phyloP scores from a whole-genome alignment of 2,329 filamentous ascomycete genomes.

The Colletotrichum tropicicola region DNA sequence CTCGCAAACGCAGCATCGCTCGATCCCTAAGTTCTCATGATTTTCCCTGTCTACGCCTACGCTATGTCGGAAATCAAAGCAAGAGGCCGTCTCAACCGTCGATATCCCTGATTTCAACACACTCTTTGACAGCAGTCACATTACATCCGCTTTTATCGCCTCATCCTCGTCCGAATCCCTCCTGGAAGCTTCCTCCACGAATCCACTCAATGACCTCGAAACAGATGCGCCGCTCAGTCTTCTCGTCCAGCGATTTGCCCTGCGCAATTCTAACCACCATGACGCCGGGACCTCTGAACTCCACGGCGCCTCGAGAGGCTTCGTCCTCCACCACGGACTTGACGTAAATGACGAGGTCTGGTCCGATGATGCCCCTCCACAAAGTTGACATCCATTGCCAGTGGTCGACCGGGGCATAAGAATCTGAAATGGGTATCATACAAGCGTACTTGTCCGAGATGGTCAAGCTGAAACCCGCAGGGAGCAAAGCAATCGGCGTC shows the following conservation, averaged over 20 bases:
- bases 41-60: conserved; percentile 27
- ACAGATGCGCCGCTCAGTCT: conserved; percentile 76
- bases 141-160: conserved; percentile 2
- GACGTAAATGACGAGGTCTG: conserved; percentile 81
- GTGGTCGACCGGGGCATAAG: conserved; percentile 85
- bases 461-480: conserved; percentile 81
- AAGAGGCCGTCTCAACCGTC: neutral
- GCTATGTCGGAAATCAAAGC: conserved; percentile 18
- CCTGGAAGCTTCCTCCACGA: conserved; percentile 53
- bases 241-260: conserved; percentile 66
- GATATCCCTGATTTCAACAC: neutral
- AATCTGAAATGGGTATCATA: conserved; percentile 77
- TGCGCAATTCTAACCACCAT: conserved; percentile 62
- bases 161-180: conserved; percentile 32
- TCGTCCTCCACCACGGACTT: conserved; percentile 48
- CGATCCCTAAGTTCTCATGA: no score
- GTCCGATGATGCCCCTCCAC: conserved; percentile 86
- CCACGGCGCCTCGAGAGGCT: conserved; percentile 56
- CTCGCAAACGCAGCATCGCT: no score
- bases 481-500: conserved; percentile 78
- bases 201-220: conserved; percentile 93
- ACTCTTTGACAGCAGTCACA: neutral
- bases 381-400: conserved; percentile 98
- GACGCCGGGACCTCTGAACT: conserved; percentile 62
- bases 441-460: conserved; percentile 80